phyloP scores from a whole-genome alignment of 306 rosid genomes.

The Cucurbita ficifolia region DNA sequence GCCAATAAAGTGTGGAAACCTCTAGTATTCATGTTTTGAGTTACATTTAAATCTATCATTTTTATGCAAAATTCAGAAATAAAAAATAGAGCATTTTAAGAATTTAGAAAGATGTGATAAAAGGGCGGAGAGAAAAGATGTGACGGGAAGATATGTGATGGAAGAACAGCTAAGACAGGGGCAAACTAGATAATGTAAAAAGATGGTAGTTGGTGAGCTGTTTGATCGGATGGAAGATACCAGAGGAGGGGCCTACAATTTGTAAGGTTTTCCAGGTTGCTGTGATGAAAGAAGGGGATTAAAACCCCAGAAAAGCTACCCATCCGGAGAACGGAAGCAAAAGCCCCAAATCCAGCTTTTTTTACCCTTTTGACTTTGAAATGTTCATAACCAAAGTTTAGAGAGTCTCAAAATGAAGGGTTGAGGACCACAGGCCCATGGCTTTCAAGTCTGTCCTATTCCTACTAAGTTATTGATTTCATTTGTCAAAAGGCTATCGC shows the following conservation, averaged over 20 bases:
- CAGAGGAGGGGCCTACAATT: background rate
- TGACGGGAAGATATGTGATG: conserved; percentile 1
- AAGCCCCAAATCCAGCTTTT: background rate
- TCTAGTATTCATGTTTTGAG: too few species aligned
- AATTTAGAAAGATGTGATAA: background rate
- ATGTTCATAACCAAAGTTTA: conserved; percentile 5
- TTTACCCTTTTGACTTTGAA: conserved; percentile 9
- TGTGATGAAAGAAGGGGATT: background rate
- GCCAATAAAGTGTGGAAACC: too few species aligned
- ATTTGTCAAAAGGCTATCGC: background rate
- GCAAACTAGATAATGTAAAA: background rate
- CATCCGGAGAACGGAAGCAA: background rate
- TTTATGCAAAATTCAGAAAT: too few species aligned
- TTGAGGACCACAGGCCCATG: background rate
- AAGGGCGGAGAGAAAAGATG: background rate
- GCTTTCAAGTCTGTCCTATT: background rate
- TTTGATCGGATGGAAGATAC: conserved; percentile 5
- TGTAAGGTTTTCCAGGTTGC: background rate
- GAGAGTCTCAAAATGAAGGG: background rate
- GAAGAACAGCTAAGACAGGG: conserved; percentile 3
- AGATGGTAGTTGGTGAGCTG: conserved; percentile 12
- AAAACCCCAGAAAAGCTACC: background rate
- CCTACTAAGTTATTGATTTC: background rate
- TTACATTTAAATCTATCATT: too few species aligned
- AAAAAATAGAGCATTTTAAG: too few species aligned